Conservation (phyloP, 345 rosid species). For the Corymbia maculata region DNA sequence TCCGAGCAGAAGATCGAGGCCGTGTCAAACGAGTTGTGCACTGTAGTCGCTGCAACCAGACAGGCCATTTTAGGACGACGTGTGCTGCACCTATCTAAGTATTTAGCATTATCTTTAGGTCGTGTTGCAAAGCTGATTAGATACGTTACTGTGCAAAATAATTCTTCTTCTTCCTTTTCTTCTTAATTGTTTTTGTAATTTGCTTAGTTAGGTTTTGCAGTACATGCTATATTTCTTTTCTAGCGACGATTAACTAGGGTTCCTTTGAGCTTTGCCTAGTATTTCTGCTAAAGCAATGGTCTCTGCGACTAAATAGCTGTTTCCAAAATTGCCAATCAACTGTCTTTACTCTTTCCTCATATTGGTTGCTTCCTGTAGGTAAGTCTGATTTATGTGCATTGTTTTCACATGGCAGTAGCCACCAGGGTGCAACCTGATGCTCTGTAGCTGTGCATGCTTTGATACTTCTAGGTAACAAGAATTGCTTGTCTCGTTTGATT, state of each 20-base stretch:
- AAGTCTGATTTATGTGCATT: not conserved
- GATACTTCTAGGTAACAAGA: not conserved
- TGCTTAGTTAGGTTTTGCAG: not conserved
- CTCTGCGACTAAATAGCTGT: not conserved
- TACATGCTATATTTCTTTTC: not conserved
- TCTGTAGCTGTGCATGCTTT: not conserved
- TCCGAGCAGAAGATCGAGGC: constrained; percentile 88
- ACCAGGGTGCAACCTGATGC: not conserved
- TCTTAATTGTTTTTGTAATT: not conserved
- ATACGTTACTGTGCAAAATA: not conserved
- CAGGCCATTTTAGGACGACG: constrained; percentile 97
- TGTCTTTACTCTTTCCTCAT: not conserved
- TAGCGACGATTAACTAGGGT: not conserved
- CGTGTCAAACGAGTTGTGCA: constrained; percentile 90
- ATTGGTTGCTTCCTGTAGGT: not conserved
- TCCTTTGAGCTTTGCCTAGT: not conserved
- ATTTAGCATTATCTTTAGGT: not conserved
- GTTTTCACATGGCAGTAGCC: not conserved
- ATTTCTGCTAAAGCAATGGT: not conserved
- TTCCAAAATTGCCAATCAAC: not conserved
- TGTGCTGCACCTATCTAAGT: constrained; percentile 87
- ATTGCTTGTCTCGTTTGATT: not conserved
- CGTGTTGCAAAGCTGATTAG: not conserved
- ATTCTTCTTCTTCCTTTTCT: not conserved
- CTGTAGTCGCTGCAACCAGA: constrained; percentile 96